Conservation (phyloP, 805 yeast genomes). For the Candida ovalis region DNA sequence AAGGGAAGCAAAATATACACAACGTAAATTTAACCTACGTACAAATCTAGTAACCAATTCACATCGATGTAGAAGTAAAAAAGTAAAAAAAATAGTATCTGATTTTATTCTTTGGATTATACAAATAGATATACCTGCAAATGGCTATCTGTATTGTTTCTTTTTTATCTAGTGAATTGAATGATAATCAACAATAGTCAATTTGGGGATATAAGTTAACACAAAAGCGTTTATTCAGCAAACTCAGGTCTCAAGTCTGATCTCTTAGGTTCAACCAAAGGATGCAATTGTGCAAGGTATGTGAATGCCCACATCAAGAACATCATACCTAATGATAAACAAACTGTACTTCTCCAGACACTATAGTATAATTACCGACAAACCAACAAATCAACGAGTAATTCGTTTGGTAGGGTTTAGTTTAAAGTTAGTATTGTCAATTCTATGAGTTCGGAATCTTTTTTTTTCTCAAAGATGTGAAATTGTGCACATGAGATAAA, state of each 20-base stretch:
- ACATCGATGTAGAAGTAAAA: background rate
- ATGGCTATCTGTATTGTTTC: no score
- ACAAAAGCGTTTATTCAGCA: slow-evolving; percentile 37
- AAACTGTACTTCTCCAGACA: slow-evolving; percentile 74
- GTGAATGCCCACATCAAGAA: slow-evolving; percentile 77
- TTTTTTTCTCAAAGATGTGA: background rate
- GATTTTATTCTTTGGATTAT: no score
- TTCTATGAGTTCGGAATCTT: background rate
- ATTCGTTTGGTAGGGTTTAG: no score
- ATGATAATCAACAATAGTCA: no score
- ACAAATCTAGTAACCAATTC: no score
- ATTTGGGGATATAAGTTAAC: no score
- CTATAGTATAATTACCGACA: slow-evolving; percentile 32
- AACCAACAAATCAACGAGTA: no score
- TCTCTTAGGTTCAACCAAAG: slow-evolving; percentile 85
- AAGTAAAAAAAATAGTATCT: background rate
- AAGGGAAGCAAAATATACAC: no score
- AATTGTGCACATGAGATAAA: background rate
- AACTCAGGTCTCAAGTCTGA: slow-evolving; percentile 85
- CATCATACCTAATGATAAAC: slow-evolving; percentile 59
- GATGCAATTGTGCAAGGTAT: slow-evolving; percentile 82
- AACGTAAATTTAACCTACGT: no score
- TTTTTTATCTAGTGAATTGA: background rate
- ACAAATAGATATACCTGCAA: no score
- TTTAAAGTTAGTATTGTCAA: background rate